Conservation (phyloP, 257 asterid genomes). For the Perilla frutescens region DNA sequence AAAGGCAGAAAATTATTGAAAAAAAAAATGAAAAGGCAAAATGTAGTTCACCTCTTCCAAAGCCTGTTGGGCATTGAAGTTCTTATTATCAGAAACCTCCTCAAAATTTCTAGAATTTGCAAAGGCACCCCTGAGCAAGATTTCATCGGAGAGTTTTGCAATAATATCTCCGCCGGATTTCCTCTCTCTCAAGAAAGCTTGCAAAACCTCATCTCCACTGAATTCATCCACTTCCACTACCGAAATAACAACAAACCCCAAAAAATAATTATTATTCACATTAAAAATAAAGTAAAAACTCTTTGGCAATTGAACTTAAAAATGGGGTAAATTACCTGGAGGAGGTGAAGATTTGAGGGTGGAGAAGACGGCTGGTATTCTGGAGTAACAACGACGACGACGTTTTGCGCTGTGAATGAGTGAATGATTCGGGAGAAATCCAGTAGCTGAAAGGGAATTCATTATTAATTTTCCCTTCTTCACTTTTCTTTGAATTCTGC, state of each 20-base stretch:
- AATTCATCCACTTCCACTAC: conserved; percentile 50
- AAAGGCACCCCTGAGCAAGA: conserved; percentile 60
- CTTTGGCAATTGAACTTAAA: background rate
- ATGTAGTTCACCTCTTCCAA: conserved; percentile 50
- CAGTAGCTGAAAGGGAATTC: conserved; percentile 57
- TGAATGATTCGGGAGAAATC: conserved; percentile 42
- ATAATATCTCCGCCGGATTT: conserved; percentile 73
- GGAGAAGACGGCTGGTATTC: conserved; percentile 47
- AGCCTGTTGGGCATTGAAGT: conserved; percentile 26
- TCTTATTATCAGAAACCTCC: conserved; percentile 32
- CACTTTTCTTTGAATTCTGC: conserved; percentile 8
- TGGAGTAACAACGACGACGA: conserved; percentile 50
- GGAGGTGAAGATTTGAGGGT: conserved; percentile 66
- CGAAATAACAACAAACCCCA: background rate
- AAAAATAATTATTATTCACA: background rate
- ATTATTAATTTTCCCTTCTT: conserved; percentile 4
- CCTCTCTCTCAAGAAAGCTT: conserved; percentile 73
- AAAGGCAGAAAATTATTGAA: background rate
- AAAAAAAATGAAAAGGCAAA: background rate
- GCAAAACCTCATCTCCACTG: conserved; percentile 64
- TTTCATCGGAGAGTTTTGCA: conserved; percentile 66
- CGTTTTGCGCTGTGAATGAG: conserved; percentile 36
- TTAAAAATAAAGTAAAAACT: background rate
- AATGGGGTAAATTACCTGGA: conserved; percentile 48
- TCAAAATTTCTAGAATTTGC: conserved; percentile 36